Evolutionary conservation across 345 rosid genomes (phyloP).

Genomic region (Murraya paniculata): DNA sequence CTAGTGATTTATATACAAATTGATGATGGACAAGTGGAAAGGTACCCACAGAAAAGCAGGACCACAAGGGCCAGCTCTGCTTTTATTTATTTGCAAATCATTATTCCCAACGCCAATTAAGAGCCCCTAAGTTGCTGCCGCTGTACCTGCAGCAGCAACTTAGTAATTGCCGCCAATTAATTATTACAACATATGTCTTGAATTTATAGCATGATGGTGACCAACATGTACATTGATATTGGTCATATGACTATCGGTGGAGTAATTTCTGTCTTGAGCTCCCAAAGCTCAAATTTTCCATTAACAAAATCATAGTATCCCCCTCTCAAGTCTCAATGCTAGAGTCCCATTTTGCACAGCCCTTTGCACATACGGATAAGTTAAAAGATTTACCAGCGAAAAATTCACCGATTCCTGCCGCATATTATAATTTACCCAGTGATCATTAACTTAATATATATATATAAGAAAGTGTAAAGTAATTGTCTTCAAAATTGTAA

Average conservation of each 20-base stretch:
- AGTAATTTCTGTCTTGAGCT: neutral
- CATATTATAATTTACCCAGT: neutral
- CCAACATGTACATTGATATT: neutral
- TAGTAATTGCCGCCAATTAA: too few relatives aligned
- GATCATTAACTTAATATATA: neutral
- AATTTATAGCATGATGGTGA: neutral
- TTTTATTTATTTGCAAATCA: neutral
- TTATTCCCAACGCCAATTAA: too few relatives aligned
- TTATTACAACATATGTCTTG: too few relatives aligned
- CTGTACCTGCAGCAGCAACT: too few relatives aligned
- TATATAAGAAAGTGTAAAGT: too few relatives aligned
- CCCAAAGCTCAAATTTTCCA: constrained; percentile 26
- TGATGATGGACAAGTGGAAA: too few relatives aligned
- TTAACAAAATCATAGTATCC: constrained; percentile 22
- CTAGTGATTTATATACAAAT: too few relatives aligned
- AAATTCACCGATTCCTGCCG: constrained; percentile 33
- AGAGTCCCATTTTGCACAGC: constrained; percentile 8
- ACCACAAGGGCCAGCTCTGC: neutral
- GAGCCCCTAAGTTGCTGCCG: too few relatives aligned
- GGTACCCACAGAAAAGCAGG: neutral
- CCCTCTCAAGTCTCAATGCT: constrained; percentile 23
- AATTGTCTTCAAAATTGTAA: neutral
- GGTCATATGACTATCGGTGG: neutral
- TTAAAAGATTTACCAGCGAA: constrained; percentile 20
- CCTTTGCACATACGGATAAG: constrained; percentile 24